These are phyloP conservation scores for Lichtheimia corymbifera DNA, from an alignment of 371 early-diverging fungal genomes.

Conservation along the genomic window DNA sequence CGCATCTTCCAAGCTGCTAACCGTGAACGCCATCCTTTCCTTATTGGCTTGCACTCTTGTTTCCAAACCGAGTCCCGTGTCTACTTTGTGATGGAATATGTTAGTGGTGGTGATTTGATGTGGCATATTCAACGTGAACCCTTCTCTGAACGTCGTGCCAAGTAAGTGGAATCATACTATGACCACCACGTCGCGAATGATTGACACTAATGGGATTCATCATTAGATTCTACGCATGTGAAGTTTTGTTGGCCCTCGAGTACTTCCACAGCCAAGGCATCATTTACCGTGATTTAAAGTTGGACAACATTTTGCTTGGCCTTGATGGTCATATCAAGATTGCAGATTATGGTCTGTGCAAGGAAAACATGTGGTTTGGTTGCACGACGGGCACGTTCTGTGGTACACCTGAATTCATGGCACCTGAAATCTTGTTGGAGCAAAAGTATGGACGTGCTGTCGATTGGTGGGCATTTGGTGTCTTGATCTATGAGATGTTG, in stretches of 20 bases:
- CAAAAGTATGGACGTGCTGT: constrained; percentile 83
- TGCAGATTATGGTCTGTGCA: constrained; percentile 93
- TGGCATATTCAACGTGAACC: constrained; percentile 91
- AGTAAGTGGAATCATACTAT: constrained; percentile 32
- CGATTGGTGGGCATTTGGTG: constrained; percentile 96
- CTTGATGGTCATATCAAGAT: constrained; percentile 97
- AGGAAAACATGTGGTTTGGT: constrained; percentile 56
- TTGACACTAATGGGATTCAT: neutral
- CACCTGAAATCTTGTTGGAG: constrained; percentile 75
- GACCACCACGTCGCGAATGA: neutral
- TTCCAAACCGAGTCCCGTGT: constrained; percentile 95
- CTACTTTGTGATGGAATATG: constrained; percentile 99
- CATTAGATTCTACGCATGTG: constrained; percentile 90
- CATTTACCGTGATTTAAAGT: constrained; percentile 53
- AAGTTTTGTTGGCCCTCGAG: constrained; percentile 93
- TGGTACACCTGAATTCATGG: constrained; percentile 89
- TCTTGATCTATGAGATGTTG: constrained; percentile 95
- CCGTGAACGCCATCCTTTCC: constrained; percentile 93
- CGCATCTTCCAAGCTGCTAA: constrained; percentile 91
- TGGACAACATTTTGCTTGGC: constrained; percentile 54
- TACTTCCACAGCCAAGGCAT: constrained; percentile 53
- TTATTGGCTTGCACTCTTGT: constrained; percentile 93
- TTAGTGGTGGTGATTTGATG: constrained; percentile 99
- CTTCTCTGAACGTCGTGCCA: constrained; percentile 87
- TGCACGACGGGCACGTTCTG: constrained; percentile 84